Base-by-base conservation (phyloP, 2,329 filamentous ascomycete genomes). In the Alternaria novae-zelandiae region DNA sequence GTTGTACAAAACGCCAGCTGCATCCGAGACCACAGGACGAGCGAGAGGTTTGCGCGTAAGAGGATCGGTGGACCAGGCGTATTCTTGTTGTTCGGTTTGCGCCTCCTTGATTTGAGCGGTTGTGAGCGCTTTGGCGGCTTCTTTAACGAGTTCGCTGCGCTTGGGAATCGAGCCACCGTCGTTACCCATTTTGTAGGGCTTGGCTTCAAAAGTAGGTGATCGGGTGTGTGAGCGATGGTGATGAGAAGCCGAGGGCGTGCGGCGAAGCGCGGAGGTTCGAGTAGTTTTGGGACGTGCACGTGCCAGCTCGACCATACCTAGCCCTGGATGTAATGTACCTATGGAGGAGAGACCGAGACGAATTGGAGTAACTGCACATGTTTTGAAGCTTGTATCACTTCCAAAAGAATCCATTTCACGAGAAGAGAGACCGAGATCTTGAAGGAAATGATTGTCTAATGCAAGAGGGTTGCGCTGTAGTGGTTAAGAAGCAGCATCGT, bases 151-250 rank as follows among this genome's bases (percentile, higher is more conserved):
- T 81, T 99, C 96, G 76, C 94, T 91, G 30, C 96, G 92, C 67
- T 91, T 98, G 6, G 96, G 96, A 71, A 99, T 99, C 71, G 93
- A 89, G 78, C 96, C 96, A 72, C 96, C 96, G 80, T 99, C 96
- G 83, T 99, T 99, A 79, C 96, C 96, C 96, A 99, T 97, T 72
- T 55, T 67, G 28, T 12, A 41, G 30, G 49, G 30, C 49, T 53
- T 53, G 5, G 30, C 9, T 25, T 21, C 13, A 36, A 25, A 23
- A 36, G 30, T 12, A 47, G 13, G 8, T 36, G 21, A 17, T 45
- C 11, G 17, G 57, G 54, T n/a, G 49, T 20, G 26, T 13, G 28
- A 49, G 54, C 45, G 49, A 45, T 44, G 60, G 45, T 47, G 45
- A 4, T 53, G 49, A 53, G 49, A 53, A 32, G 30, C 49, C 20